Evolutionary conservation across 2,329 filamentous ascomycete species (phyloP).

Genomic region (Gyromitra esculenta): DNA sequence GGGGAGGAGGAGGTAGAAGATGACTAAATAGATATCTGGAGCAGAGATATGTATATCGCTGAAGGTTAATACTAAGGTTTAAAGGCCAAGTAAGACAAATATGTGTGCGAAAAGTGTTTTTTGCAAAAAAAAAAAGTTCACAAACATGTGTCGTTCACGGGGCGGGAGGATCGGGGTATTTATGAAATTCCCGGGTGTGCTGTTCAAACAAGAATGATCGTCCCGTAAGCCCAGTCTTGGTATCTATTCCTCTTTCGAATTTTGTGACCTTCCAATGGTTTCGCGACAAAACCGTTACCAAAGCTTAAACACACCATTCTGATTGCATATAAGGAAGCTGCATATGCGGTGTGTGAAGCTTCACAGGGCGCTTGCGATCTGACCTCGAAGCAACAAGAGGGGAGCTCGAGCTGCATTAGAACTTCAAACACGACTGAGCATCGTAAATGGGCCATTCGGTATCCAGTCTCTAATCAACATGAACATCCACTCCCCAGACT

Average conservation of each 20-base stretch:
- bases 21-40: background rate
- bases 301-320: background rate
- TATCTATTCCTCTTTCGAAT: conserved; percentile 8
- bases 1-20: too few relatives aligned
- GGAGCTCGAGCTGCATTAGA: background rate
- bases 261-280: background rate
- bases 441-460: background rate
- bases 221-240: conserved; percentile 19
- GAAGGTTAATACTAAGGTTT: too few relatives aligned
- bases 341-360: background rate
- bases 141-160: background rate
- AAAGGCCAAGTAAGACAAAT: too few relatives aligned
- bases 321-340: background rate
- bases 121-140: background rate
- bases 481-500: background rate
- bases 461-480: background rate
- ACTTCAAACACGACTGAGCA: conserved; percentile 4
- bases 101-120: too few relatives aligned
- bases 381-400: background rate
- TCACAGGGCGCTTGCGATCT: background rate
- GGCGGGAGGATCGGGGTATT: conserved; percentile 1
- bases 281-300: background rate
- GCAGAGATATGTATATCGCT: background rate
- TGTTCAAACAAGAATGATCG: conserved; percentile 10
- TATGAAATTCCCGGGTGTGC: background rate